A percentile compares a stretch with the other conserved stretches of the same genome.
Conservation (phyloP, 768 basidiomycete species). For the Rhizopogon vinicolor region DNA sequence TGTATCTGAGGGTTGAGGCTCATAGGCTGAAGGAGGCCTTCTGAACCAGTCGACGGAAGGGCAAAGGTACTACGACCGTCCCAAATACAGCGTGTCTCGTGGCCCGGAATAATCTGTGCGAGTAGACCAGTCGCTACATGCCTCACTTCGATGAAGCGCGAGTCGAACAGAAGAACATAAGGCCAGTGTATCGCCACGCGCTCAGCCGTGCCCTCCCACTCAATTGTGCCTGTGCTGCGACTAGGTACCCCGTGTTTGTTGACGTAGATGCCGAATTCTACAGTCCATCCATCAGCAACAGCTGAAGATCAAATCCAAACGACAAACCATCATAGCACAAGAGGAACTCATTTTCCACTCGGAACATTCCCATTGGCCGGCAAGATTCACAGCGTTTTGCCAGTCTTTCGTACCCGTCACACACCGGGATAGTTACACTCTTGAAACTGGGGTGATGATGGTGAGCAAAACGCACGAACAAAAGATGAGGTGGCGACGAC, state of each 20-base stretch:
- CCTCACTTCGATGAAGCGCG: slow-evolving; percentile 87
- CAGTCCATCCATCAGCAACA: slow-evolving; percentile 4
- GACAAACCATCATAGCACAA: slow-evolving; percentile 80
- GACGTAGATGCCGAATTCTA: slow-evolving; percentile 91
- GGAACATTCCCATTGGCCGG: slow-evolving; percentile 86
- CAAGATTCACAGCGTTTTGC: slow-evolving; percentile 80
- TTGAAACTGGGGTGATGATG: slow-evolving; percentile 51
- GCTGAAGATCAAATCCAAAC: neutral
- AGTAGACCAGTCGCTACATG: slow-evolving; percentile 78
- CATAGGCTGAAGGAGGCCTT: slow-evolving; percentile 37
- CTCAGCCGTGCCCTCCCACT: slow-evolving; percentile 94
- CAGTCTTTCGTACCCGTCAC: slow-evolving; percentile 66
- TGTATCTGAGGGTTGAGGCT: slow-evolving; percentile 82
- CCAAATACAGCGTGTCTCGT: slow-evolving; percentile 84
- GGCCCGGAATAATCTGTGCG: slow-evolving; percentile 77
- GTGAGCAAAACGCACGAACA: neutral
- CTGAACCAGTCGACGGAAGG: slow-evolving; percentile 20
- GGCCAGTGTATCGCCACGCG: slow-evolving; percentile 87
- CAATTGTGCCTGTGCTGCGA: slow-evolving; percentile 65
- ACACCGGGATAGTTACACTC: slow-evolving; percentile 84
- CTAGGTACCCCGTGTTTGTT: slow-evolving; percentile 89
- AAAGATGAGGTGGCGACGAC: neutral
- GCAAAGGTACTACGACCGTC: slow-evolving; percentile 61
- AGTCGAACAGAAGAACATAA: slow-evolving; percentile 83
- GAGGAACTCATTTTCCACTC: slow-evolving; percentile 84